A percentile compares a stretch with the other conserved stretches of the same genome.
Conservation (phyloP, 1,284 basidiomycete genomes). For the Ganoderma sinense region DNA sequence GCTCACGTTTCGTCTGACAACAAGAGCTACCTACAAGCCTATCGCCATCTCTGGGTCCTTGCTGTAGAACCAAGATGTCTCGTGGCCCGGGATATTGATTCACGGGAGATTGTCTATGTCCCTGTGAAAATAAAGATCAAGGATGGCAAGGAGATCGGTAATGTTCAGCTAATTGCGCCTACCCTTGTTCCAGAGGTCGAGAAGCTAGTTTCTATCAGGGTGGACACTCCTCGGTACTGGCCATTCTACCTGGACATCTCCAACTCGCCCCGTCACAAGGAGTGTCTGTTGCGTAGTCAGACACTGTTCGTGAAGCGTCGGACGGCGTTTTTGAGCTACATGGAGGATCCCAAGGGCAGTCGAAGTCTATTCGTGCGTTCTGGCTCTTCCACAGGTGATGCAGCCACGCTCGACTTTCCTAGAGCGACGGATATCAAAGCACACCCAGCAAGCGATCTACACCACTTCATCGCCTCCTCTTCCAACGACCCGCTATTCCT, state of each 20-base stretch:
- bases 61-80: conserved; percentile 95
- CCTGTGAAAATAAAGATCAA: conserved; percentile 86
- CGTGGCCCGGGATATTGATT: conserved; percentile 91
- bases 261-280: conserved; percentile 71
- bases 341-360: conserved; percentile 92
- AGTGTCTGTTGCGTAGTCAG: conserved; percentile 75
- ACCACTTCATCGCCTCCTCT: conserved; percentile 86
- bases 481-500: conserved; percentile 81
- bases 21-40: conserved; percentile 90
- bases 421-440: conserved; percentile 71
- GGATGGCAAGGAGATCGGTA: conserved; percentile 65
- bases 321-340: conserved; percentile 92
- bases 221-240: conserved; percentile 96
- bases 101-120: conserved; percentile 87
- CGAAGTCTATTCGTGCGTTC: conserved; percentile 87
- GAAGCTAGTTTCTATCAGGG: conserved; percentile 78
- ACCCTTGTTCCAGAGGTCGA: conserved; percentile 91
- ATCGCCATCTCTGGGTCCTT: conserved; percentile 95
- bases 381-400: conserved; percentile 77
- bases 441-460: conserved; percentile 75
- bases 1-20: conserved; percentile 86
- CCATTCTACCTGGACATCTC: conserved; percentile 85
- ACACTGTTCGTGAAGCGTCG: conserved; percentile 93
- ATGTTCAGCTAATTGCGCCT: conserved; percentile 86
- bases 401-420: conserved; percentile 83